Conservation (phyloP, 495 filamentous ascomycete genomes). For the Achaetomiella virescens region DNA sequence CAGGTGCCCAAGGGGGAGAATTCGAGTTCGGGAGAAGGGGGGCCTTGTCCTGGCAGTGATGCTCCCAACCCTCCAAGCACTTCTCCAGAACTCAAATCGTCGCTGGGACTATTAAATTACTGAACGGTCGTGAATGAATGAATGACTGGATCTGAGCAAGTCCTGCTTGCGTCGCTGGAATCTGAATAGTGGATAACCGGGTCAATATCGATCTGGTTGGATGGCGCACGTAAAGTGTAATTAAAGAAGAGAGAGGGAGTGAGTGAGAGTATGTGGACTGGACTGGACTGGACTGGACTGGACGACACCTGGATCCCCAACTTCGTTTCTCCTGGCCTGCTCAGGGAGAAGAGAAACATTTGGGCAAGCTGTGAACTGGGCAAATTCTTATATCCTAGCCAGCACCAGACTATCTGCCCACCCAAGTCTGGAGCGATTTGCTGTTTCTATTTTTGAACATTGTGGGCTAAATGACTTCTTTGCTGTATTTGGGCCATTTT, state of each 20-base stretch:
- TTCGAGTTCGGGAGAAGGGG: slow-evolving; percentile 14
- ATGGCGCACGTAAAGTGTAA: slow-evolving; percentile 29
- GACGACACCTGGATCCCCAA: slow-evolving; percentile 44
- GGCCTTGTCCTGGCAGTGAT: slow-evolving; percentile 11
- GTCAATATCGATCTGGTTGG: slow-evolving; percentile 29
- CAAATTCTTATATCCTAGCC: slow-evolving; percentile 47
- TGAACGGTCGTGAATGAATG: slow-evolving; percentile 40
- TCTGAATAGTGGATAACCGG: slow-evolving; percentile 14
- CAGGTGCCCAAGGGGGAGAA: slow-evolving; percentile 26
- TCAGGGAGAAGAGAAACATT: slow-evolving; percentile 28
- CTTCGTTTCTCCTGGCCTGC: slow-evolving; percentile 29
- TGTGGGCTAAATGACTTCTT: slow-evolving; percentile 31
- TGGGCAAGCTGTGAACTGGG: slow-evolving; percentile 29
- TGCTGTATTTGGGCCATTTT: slow-evolving; percentile 30
- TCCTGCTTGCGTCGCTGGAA: slow-evolving; percentile 45
- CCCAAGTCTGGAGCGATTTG: slow-evolving; percentile 10
- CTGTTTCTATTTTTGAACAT: slow-evolving; percentile 39
- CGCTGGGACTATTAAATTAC: slow-evolving; percentile 41
- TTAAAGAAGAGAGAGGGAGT: slow-evolving; percentile 30
- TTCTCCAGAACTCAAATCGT: slow-evolving; percentile 22
- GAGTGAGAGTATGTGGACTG: slow-evolving; percentile 24
- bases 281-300: slow-evolving; percentile 35
- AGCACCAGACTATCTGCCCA: slow-evolving; percentile 7
- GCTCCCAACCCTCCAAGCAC: slow-evolving; percentile 14
- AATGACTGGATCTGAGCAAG: slow-evolving; percentile 49